Evolutionary conservation across 768 basidiomycete genomes (phyloP), one percentile per base, ranked within the genome.

Genomic region (Mycena rebaudengoi): DNA sequence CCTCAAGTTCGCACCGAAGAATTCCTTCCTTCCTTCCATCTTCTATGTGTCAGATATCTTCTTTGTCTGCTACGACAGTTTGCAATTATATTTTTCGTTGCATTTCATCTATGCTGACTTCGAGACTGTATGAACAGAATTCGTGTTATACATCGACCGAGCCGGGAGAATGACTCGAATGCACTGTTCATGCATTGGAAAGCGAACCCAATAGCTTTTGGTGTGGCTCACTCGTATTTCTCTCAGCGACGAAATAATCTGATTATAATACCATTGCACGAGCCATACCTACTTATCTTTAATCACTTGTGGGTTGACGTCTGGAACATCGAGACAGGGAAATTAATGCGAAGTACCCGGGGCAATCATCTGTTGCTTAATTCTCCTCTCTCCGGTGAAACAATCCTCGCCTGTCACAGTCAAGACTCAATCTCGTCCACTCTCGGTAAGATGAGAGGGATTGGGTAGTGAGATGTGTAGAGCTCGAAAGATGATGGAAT

Each of bases 61-160:
- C 74, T 71, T 94, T 37, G 73, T 93, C 25, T 94, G 93, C 72
- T 94, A 92, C 73, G 90, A 92, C 69, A 88, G 91, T 91, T 58
- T 71, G 85, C 65, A 14, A 12, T 14, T 14, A 30, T 2, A 30
- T 65, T 40, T 44, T 3, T 13, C 20, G n/a, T 11, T 18, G 13
- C 23, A 43, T 33, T 1, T 0, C 40, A 20, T 14, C 33, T 32
- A 32, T 28, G 25, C 3, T 57, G 25, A 54, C 35, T n/a, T n/a
- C n/a, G n/a, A n/a, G n/a, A n/a, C n/a, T n/a, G n/a, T n/a, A n/a
- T n/a, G 40, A 18, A 25, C 65, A 91, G 91, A 93, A 73, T 91
- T 91, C 67, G 92, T 90, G 0, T 92, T 93, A 74, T 92, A 91
- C 72, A 88, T 93, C 50, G n/a, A n/a, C n/a, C n/a, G n/a, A n/a